A percentile compares a stretch with the other conserved stretches of the same genome.
Conservation (phyloP, 352 stramenopile genomes). For the Globisporangium cylindrosporum region DNA sequence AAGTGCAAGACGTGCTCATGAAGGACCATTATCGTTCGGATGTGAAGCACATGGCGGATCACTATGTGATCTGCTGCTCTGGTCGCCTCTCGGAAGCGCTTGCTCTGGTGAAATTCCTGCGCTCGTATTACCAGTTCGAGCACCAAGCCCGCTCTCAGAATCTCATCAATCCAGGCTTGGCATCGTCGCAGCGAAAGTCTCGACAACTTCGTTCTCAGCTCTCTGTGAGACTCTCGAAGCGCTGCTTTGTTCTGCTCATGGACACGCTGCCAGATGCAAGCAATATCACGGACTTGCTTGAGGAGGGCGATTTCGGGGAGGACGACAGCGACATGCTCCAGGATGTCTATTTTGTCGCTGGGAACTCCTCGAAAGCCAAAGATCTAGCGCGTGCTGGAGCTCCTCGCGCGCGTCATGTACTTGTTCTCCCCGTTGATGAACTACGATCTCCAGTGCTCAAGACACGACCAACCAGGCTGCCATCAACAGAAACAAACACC, state of each 20-base stretch:
- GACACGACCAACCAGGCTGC: not conserved
- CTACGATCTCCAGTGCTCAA: not conserved
- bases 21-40: constrained; percentile 28
- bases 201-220: not conserved
- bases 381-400: constrained; percentile 30
- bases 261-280: constrained; percentile 20
- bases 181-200: not conserved
- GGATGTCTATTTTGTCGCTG: constrained; percentile 30
- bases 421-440: constrained; percentile 25
- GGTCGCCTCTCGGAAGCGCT: constrained; percentile 14
- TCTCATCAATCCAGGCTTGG: not conserved
- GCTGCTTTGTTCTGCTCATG: constrained; percentile 21
- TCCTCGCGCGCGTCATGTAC: constrained; percentile 24
- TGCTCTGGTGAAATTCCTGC: constrained; percentile 14
- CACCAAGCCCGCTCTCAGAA: not conserved
- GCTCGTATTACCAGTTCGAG: constrained; percentile 13
- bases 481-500: not conserved
- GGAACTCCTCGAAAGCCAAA: constrained; percentile 24
- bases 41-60: constrained; percentile 18
- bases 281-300: constrained; percentile 21
- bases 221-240: constrained; percentile 1
- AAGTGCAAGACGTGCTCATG: constrained; percentile 26
- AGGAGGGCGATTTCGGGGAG: constrained; percentile 11
- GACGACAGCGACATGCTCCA: constrained; percentile 21
- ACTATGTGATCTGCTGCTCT: constrained; percentile 35